These are phyloP conservation scores for Ogataea polymorpha DNA, from an alignment of 805 yeast species.

Conservation along the genomic window DNA sequence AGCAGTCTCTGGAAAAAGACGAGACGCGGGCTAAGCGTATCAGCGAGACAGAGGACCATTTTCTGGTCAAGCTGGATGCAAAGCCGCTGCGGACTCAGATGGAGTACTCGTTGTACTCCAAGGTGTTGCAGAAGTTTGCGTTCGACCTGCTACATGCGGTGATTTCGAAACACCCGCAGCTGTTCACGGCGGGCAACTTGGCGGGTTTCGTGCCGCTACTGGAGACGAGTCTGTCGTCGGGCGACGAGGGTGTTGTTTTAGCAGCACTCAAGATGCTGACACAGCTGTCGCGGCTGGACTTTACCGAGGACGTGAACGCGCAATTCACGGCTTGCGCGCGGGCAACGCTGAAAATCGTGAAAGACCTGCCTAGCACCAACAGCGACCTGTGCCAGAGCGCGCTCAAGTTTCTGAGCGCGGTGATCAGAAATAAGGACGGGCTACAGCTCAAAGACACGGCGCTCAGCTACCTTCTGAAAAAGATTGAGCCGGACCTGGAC, in stretches of 20 bases:
- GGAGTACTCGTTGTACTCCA: conserved; percentile 54
- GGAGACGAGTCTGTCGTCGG: conserved; percentile 56
- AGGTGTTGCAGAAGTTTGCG: conserved; percentile 69
- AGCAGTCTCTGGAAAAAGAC: conserved; percentile 41
- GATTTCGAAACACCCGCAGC: conserved; percentile 55
- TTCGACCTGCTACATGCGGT: conserved; percentile 74
- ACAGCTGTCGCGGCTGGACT: conserved; percentile 57
- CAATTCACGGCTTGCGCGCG: conserved; percentile 60
- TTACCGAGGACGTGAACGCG: conserved; percentile 48
- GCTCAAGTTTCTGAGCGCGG: conserved; percentile 66
- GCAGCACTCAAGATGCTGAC: conserved; percentile 64
- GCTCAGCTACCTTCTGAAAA: conserved; percentile 64
- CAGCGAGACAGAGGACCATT: conserved; percentile 47
- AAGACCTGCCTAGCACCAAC: conserved; percentile 74
- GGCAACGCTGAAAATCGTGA: conserved; percentile 58
- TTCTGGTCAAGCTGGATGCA: conserved; percentile 68
- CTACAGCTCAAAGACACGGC: conserved; percentile 67
- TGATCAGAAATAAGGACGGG: conserved; percentile 66
- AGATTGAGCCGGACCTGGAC: conserved; percentile 81
- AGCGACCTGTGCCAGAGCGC: conserved; percentile 78
- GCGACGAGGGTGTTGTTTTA: conserved; percentile 73
- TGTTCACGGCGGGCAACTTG: conserved; percentile 59
- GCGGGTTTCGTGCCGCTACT: conserved; percentile 74
- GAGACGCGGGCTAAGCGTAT: conserved; percentile 17
- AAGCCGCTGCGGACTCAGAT: conserved; percentile 50